phyloP scores from a whole-genome alignment of 2,329 filamentous ascomycete species.

The Ceratocystis ficicola region DNA sequence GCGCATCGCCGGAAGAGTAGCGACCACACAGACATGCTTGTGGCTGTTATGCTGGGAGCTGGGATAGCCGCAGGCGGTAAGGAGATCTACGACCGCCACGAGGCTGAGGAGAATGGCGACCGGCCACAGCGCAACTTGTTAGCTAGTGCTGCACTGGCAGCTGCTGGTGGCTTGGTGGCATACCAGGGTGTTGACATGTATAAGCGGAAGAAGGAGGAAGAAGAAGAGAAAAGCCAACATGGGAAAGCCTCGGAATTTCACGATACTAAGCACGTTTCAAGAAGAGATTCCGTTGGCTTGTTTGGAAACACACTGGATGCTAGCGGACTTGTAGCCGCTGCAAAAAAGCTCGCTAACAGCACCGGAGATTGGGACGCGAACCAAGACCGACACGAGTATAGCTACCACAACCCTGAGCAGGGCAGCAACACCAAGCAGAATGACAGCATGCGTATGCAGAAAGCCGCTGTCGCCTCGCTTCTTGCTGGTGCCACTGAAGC shows the following conservation, averaged over 20 bases:
- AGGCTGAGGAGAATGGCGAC: constrained; percentile 40
- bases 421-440: constrained; percentile 29
- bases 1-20: constrained; percentile 39
- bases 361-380: constrained; percentile 37
- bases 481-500: constrained; percentile 85
- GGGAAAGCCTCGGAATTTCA: constrained; percentile 46
- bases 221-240: constrained; percentile 32
- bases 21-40: constrained; percentile 52
- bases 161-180: constrained; percentile 50
- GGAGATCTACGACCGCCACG: constrained; percentile 52
- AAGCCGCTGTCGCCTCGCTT: constrained; percentile 82
- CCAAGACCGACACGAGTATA: constrained; percentile 32
- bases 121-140: constrained; percentile 45
- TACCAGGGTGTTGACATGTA: constrained; percentile 53
- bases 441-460: constrained; percentile 57
- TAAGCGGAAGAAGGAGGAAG: constrained; percentile 42
- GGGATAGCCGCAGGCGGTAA: constrained; percentile 54
- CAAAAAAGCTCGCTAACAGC: constrained; percentile 45
- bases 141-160: constrained; percentile 48
- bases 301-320: constrained; percentile 50
- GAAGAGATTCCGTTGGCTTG: constrained; percentile 52
- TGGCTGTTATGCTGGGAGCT: constrained; percentile 53
- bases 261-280: constrained; percentile 42
- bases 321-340: constrained; percentile 49
- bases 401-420: constrained; percentile 26